Evolutionary conservation across 2,329 filamentous ascomycete genomes (phyloP).

Genomic region (Calonectria ilicicola): DNA sequence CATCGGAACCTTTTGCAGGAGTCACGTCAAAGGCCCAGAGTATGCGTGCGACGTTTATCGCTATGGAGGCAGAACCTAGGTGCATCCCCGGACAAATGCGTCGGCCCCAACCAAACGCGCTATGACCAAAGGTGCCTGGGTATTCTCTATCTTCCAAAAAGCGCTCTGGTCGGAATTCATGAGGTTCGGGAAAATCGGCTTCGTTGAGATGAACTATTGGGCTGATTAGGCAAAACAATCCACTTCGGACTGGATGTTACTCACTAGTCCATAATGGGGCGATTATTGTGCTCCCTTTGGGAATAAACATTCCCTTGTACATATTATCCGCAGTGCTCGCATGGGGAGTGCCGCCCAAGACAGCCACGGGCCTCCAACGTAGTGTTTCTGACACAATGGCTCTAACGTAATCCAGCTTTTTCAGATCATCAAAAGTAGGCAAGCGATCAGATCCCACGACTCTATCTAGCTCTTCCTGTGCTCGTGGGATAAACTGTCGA

Average conservation of each 20-base stretch:
- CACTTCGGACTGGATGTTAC: slow-evolving; percentile 5
- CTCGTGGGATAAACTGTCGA: slow-evolving; percentile 59
- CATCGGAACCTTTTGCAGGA: slow-evolving; percentile 45
- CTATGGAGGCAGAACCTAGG: slow-evolving; percentile 62
- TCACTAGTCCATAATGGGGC: slow-evolving; percentile 58
- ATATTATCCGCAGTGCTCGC: slow-evolving; percentile 57
- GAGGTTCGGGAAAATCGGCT: slow-evolving; percentile 54
- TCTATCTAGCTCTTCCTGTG: slow-evolving; percentile 53
- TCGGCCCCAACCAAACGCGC: slow-evolving; percentile 56
- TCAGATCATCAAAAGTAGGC: slow-evolving; percentile 52
- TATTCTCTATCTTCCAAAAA: slow-evolving; percentile 50
- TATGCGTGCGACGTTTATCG: slow-evolving; percentile 58
- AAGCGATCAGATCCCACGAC: slow-evolving; percentile 52
- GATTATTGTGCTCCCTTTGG: slow-evolving; percentile 56
- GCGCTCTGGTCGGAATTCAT: slow-evolving; percentile 52
- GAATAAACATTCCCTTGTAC: slow-evolving; percentile 58
- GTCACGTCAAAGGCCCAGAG: slow-evolving; percentile 65
- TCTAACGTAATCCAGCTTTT: slow-evolving; percentile 47
- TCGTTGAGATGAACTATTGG: slow-evolving; percentile 53
- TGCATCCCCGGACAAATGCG: slow-evolving; percentile 59
- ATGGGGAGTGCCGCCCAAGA: slow-evolving; percentile 58
- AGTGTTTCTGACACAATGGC: slow-evolving; percentile 55
- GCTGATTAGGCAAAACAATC: background rate
- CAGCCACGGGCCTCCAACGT: slow-evolving; percentile 55
- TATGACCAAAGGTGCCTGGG: slow-evolving; percentile 51